These are phyloP conservation scores for Solanum acaule DNA, from an alignment of 257 asterid species.

Conservation along the genomic window DNA sequence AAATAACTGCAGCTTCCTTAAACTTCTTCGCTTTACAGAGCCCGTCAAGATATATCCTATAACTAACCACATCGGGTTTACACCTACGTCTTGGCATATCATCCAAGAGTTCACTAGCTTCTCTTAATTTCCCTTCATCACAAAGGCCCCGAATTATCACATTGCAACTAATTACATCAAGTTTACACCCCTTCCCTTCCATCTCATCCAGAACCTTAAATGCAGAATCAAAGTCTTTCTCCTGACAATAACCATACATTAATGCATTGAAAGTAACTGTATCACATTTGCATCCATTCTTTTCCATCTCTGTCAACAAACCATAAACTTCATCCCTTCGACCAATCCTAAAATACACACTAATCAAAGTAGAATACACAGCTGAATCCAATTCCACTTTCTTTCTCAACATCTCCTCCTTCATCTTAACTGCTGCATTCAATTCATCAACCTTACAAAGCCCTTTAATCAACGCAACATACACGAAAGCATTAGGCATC, in stretches of 20 bases:
- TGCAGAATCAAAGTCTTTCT: conserved; percentile 53
- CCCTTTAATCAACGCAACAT: conserved; percentile 56
- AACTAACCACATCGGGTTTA: conserved; percentile 56
- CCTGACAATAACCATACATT: conserved; percentile 52
- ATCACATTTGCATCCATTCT: conserved; percentile 44
- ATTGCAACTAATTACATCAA: conserved; percentile 62
- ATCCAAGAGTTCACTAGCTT: conserved; percentile 59
- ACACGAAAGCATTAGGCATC: conserved; percentile 40
- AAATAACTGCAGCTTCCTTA: conserved; percentile 44
- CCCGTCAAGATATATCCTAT: conserved; percentile 52
- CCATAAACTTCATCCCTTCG: conserved; percentile 30
- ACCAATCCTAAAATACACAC: conserved; percentile 46
- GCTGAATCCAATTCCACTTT: conserved; percentile 45
- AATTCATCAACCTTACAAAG: conserved; percentile 31
- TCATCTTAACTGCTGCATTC: conserved; percentile 34
- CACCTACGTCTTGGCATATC: conserved; percentile 67
- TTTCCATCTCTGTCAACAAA: conserved; percentile 53
- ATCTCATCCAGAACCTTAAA: conserved; percentile 38
- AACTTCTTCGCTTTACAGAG: conserved; percentile 44
- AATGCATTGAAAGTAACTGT: conserved; percentile 56
- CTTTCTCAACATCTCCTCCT: conserved; percentile 57
- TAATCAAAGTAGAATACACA: conserved; percentile 60
- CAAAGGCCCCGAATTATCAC: conserved; percentile 51
- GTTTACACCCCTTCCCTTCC: conserved; percentile 51
- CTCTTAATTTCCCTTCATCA: conserved; percentile 32